Evolutionary conservation across 2,329 filamentous ascomycete species (phyloP), one percentile per base, ranked within the genome.

Genomic region (Alternaria sp.): DNA sequence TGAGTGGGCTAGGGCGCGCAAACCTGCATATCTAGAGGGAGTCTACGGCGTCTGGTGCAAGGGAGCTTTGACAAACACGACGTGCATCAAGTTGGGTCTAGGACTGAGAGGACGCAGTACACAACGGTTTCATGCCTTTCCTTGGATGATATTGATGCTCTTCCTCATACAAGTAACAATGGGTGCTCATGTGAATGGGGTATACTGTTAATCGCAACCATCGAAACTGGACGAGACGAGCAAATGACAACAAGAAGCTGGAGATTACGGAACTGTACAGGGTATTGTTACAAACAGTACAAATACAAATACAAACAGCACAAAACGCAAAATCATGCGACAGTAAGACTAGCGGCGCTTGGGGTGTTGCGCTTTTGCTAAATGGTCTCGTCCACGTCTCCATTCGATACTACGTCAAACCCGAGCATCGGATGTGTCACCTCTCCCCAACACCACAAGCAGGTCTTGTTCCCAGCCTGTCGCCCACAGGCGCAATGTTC

Each of bases 381-480:
- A 40, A n/a, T 3, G 30, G n/a, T 25, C 6, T 25, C 49, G 3
- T n/a, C 19, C 8, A 5, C 13, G 30, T 36, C 49, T n/a, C 13
- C 13, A 28, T 52, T 52, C 28, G 7, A 32, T 36, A 25, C 30
- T 12, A 17, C 28, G 19, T 46, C 23, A 15, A 19, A 11, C 17
- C 21, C 43, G 13, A 52, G 43, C 49, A 54, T 54, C 6, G 52
- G 21, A 28, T 54, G 60, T 10, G 40, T 21, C 19, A 71, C 63
- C 12, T 64, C 53, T 19, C 69, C 69, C 21, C 43, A 49, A 23
- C 69, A 72, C 69, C 69, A 72, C 15, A 69, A 51, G 32, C 69
- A 71, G 5, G 65, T 19, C n/a, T 62, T 52, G 43, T 26, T 57
- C 6, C 57, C 59, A 9, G 43, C 11, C n/a, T 49, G 17, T 45